Evolutionary conservation across 345 rosid species (phyloP).

Genomic region (Diplotaxis tenuifolia): DNA sequence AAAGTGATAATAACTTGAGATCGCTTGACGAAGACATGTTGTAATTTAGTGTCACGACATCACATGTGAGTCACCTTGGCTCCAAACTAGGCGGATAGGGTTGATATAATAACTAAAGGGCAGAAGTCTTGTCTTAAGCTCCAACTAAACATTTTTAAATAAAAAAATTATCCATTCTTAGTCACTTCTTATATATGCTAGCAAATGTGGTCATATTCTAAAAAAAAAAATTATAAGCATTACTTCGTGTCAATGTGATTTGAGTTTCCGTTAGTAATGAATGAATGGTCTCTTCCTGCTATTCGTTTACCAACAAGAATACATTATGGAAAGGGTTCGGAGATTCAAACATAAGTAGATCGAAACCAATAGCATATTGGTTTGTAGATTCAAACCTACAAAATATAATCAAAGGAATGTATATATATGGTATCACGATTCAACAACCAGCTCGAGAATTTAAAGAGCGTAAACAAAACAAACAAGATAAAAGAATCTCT

Average conservation of each 20-base stretch:
- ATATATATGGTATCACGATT: not conserved
- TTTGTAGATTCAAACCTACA: too few species aligned
- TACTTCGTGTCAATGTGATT: not conserved
- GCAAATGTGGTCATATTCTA: not conserved
- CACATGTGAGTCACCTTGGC: slow-evolving; percentile 29
- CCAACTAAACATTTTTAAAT: not conserved
- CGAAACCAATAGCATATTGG: not conserved
- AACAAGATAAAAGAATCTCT: not conserved
- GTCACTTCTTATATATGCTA: not conserved
- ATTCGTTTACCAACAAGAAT: not conserved
- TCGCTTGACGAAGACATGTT: slow-evolving; percentile 33
- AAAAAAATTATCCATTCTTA: not conserved
- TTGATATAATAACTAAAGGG: slow-evolving; percentile 9
- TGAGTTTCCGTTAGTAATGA: not conserved
- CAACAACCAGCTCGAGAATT: not conserved
- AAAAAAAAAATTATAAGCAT: not conserved
- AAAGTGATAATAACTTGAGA: slow-evolving; percentile 33
- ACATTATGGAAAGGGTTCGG: not conserved
- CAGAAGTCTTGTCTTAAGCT: slow-evolving; percentile 24
- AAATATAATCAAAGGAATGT: not conserved
- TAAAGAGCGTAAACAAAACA: not conserved
- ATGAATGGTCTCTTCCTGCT: not conserved
- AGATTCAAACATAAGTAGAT: not conserved
- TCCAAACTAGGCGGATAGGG: slow-evolving; percentile 30
- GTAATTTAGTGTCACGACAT: slow-evolving; percentile 31